Conservation (phyloP, 2,329 filamentous ascomycete genomes). For the Celoporthe dispersa region DNA sequence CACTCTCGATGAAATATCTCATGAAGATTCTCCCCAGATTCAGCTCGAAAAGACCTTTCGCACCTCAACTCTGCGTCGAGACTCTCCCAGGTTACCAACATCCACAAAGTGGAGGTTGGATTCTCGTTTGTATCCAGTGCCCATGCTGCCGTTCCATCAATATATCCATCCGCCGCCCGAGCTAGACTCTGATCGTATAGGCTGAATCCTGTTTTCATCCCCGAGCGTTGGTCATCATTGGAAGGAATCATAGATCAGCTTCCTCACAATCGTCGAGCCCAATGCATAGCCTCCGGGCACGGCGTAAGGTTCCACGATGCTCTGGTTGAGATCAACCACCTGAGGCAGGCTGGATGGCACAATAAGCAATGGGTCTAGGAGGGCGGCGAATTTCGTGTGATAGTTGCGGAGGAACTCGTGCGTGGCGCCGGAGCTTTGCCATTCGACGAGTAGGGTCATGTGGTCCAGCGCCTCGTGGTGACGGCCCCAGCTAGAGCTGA, state of each 20-base stretch:
- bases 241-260: neutral
- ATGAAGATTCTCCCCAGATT: neutral
- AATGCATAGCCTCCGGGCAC: neutral
- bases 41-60: neutral
- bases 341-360: neutral
- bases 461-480: neutral
- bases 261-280: neutral
- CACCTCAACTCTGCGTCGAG: constrained; percentile 2
- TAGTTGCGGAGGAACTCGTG: neutral
- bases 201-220: neutral
- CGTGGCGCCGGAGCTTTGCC: neutral
- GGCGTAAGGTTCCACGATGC: neutral
- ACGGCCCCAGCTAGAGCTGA: constrained; percentile 1
- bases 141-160: neutral
- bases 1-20: constrained; percentile 1
- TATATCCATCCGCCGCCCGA: neutral
- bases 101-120: neutral
- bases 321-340: neutral
- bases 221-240: neutral
- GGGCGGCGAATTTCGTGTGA: neutral
- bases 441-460: neutral
- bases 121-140: neutral
- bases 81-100: constrained; percentile 2
- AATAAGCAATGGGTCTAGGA: neutral
- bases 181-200: constrained; percentile 1